Evolutionary conservation across 805 yeast genomes (phyloP), one percentile per base, ranked within the genome.

Genomic region (Sugiyamaella qingdaonensis): DNA sequence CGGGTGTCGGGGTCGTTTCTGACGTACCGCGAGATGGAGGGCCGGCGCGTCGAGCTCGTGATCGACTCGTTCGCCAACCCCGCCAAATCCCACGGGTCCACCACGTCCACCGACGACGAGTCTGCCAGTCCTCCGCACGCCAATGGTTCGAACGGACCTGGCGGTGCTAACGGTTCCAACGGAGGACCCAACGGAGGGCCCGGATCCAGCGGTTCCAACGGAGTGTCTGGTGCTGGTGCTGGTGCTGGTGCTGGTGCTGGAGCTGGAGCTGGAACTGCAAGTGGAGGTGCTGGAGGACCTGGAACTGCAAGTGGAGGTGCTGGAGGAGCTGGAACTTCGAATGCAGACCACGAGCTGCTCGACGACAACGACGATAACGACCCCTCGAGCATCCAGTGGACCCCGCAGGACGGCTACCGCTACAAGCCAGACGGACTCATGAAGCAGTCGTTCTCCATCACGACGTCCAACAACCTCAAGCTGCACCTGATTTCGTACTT

Each of bases 1-100:
- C 74, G 89, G 54, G 89, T 86, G 1, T 75, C 77, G 2, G 86
- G 87, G 3, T 74, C 78, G 1, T 84, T 84, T 61, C 68, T 84
- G 31, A 77, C 80, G 2, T 84, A 84, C 65, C 76, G 79, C 49
- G 89, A 85, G 63, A 77, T 83, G 73, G 83, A 80, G 54, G 65
- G 58, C 14, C 48, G 55, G 29, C 56, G 64, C 7, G 49, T 52
- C 9, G 63, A 59, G 14, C 52, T 51, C 54, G 61, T 34, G 51
- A 59, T 55, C 46, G 53, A 52, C 34, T 34, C 54, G 13, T 42
- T 16, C 41, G 44, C 46, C 8, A 31, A 27, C 10, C 37, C 16
- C 14, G 4, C 2, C 14, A 37, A 48, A 14, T n/a, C 13, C 4
- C 4, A 11, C 19, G 50, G 44, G 11, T n/a, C 19, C 4, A 19